Evolutionary conservation across 345 rosid genomes (phyloP).

Genomic region (Brassica napus): DNA sequence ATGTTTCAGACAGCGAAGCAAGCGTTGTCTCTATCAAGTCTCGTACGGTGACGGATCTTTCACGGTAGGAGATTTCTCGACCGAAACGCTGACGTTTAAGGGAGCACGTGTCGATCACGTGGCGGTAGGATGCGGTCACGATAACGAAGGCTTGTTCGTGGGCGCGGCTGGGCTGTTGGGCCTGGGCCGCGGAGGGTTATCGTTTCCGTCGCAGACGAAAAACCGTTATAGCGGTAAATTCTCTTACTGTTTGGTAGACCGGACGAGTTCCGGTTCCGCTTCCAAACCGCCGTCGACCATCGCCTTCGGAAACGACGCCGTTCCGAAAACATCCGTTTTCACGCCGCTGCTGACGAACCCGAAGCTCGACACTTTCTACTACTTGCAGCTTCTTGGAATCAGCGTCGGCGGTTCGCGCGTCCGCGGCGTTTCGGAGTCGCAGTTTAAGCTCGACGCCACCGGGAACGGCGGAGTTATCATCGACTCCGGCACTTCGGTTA

Average conservation of each 20-base stretch:
- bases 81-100: conserved; percentile 79
- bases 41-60: conserved; percentile 93
- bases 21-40: conserved; percentile 74
- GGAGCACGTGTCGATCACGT: conserved; percentile 60
- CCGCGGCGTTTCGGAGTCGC: conserved; percentile 58
- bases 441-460: conserved; percentile 63
- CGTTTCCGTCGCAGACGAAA: conserved; percentile 80
- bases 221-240: conserved; percentile 72
- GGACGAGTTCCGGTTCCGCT: conserved; percentile 59
- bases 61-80: conserved; percentile 76
- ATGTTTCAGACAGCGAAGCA: conserved; percentile 42
- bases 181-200: conserved; percentile 83
- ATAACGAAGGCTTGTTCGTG: conserved; percentile 84
- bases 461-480: conserved; percentile 91
- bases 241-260: conserved; percentile 87
- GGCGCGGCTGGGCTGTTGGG: conserved; percentile 93
- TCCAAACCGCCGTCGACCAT: conserved; percentile 68
- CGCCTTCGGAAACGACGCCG: conserved; percentile 68
- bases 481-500: conserved; percentile 86
- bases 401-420: conserved; percentile 90
- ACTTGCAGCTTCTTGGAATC: conserved; percentile 71
- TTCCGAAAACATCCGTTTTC: conserved; percentile 66
- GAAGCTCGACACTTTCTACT: conserved; percentile 89
- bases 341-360: conserved; percentile 75
- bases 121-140: conserved; percentile 89